Evolutionary conservation across 2,329 filamentous ascomycete genomes (phyloP).

Genomic region (Aspergillus felis): DNA sequence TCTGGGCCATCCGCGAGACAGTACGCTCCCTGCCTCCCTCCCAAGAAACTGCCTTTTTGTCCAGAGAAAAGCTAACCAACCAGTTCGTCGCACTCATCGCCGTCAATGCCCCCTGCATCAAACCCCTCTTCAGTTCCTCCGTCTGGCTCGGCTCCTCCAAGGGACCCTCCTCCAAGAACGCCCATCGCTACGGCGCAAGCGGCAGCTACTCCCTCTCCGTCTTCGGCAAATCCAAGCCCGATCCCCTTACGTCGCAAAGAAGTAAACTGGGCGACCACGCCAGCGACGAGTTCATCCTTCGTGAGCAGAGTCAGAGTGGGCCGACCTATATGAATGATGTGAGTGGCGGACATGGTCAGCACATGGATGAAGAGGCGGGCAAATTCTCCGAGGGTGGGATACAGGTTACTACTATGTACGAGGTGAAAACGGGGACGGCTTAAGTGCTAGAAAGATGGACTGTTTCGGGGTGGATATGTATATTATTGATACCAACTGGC

Average conservation of each 20-base stretch:
- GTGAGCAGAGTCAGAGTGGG: neutral
- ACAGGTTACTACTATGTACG: slow-evolving; percentile 19
- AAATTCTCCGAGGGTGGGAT: slow-evolving; percentile 6
- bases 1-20: slow-evolving; percentile 45
- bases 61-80: neutral
- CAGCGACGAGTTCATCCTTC: slow-evolving; percentile 12
- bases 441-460: neutral
- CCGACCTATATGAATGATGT: neutral
- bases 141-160: slow-evolving; percentile 12
- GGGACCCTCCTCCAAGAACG: slow-evolving; percentile 4
- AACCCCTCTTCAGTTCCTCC: slow-evolving; percentile 35
- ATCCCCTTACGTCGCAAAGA: slow-evolving; percentile 2
- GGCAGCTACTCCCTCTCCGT: slow-evolving; percentile 8
- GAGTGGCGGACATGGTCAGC: slow-evolving; percentile 2
- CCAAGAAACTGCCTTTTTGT: neutral
- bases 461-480: neutral
- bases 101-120: slow-evolving; percentile 42
- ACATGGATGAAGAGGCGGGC: slow-evolving; percentile 11
- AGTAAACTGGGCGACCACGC: slow-evolving; percentile 2
- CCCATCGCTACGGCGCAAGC: neutral
- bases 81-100: slow-evolving; percentile 45
- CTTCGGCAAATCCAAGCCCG: slow-evolving; percentile 5
- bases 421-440: slow-evolving; percentile 4
- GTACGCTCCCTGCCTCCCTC: slow-evolving; percentile 18
- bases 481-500: neutral